A percentile compares a stretch with the other conserved stretches of the same genome.
Conservation (phyloP, 192 early-diverging fungal species). For the Coemansia sp. region DNA sequence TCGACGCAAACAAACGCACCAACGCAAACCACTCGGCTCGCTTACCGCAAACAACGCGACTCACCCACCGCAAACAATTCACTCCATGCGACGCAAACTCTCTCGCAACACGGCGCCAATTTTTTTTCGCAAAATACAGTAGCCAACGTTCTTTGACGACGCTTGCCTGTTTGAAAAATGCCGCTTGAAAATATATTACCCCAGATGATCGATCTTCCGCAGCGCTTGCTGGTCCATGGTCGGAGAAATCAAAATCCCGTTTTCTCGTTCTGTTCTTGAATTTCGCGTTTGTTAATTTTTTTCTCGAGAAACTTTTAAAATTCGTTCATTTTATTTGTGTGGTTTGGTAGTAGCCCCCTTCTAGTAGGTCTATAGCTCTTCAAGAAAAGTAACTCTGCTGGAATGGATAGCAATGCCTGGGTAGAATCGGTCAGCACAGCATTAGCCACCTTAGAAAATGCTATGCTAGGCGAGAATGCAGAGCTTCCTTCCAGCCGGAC, state of each 20-base stretch:
- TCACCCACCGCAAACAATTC: too few relatives aligned
- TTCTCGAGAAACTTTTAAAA: background rate
- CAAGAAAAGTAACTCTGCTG: background rate
- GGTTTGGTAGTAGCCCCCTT: too few relatives aligned
- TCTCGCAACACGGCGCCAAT: too few relatives aligned
- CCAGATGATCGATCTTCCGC: background rate
- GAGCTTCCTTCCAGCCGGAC: background rate
- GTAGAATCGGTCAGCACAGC: slow-evolving; percentile 29
- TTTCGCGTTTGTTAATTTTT: slow-evolving; percentile 1
- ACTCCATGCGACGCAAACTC: too few relatives aligned
- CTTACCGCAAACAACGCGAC: too few relatives aligned
- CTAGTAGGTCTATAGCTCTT: background rate
- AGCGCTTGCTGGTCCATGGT: background rate
- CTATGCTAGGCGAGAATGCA: slow-evolving; percentile 34
- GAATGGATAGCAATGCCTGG: slow-evolving; percentile 34
- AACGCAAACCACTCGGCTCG: too few relatives aligned
- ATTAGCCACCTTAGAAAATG: slow-evolving; percentile 39
- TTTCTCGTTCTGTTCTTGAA: background rate
- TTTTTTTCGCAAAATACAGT: too few relatives aligned
- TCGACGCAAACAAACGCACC: too few relatives aligned
- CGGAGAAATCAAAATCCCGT: background rate
- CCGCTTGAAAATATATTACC: too few relatives aligned
- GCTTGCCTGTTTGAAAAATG: too few relatives aligned
- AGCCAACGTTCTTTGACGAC: too few relatives aligned
- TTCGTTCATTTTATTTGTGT: background rate